Evolutionary conservation across 495 filamentous ascomycete species (phyloP).

Genomic region (Trichoderma erinaceum): DNA sequence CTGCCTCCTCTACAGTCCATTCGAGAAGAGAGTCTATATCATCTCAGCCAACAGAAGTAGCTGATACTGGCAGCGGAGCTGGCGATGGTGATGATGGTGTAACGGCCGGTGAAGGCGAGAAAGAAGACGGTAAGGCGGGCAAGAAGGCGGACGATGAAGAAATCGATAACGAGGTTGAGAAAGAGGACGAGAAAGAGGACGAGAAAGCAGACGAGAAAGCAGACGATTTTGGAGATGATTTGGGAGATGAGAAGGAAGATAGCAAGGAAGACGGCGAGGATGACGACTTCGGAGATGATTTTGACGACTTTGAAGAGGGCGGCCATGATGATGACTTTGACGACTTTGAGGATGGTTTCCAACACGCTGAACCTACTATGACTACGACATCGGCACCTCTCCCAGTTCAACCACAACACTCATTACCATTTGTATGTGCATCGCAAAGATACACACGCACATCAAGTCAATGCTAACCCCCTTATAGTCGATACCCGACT

Average conservation of each 20-base stretch:
- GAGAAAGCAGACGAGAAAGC: slow-evolving; percentile 21
- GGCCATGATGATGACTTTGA: slow-evolving; percentile 72
- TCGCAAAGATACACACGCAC: background rate
- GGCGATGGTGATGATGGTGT: too few species aligned
- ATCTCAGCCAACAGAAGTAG: slow-evolving; percentile 22
- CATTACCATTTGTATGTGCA: slow-evolving; percentile 39
- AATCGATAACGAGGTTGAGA: background rate
- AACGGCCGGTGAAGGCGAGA: too few species aligned
- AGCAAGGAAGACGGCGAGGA: slow-evolving; percentile 26
- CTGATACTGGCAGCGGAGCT: too few species aligned
- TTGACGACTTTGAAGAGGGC: slow-evolving; percentile 93
- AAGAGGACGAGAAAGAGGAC: slow-evolving; percentile 32
- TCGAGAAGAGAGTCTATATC: slow-evolving; percentile 12
- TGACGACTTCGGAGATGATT: slow-evolving; percentile 74
- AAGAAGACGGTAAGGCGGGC: background rate
- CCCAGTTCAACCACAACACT: slow-evolving; percentile 44
- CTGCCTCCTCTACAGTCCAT: background rate
- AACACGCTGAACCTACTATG: slow-evolving; percentile 50
- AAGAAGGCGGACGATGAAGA: too few species aligned
- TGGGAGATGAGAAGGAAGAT: slow-evolving; percentile 21
- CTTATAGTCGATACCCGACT: slow-evolving; percentile 62
- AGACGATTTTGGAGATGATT: slow-evolving; percentile 17
- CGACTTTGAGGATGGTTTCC: slow-evolving; percentile 85
- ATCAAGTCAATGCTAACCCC: slow-evolving; percentile 1
- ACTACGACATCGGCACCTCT: slow-evolving; percentile 34